phyloP scores from a whole-genome alignment of 106 monocot genomes.

The Amphibolis antarctica region DNA sequence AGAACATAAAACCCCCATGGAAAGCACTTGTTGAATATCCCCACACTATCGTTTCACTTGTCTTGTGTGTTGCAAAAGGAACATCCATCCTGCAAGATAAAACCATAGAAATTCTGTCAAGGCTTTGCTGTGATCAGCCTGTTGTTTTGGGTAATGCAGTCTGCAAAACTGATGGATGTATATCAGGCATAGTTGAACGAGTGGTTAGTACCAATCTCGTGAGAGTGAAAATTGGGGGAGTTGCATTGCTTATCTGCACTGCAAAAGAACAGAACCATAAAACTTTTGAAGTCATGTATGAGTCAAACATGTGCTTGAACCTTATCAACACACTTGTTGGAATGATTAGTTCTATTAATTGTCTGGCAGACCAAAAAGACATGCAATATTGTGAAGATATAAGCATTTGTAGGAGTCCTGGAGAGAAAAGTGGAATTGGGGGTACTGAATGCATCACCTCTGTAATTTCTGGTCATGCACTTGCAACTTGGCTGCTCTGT shows the following conservation, averaged over 20 bases:
- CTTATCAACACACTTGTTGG: conserved; percentile 61
- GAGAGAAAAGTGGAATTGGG: conserved; percentile 21
- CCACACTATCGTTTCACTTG: conserved; percentile 53
- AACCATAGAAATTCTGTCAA: conserved; percentile 79
- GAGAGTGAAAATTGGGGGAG: conserved; percentile 70
- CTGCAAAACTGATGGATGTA: conserved; percentile 42
- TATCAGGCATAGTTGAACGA: conserved; percentile 52
- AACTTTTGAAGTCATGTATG: conserved; percentile 47
- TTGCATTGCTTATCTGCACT: conserved; percentile 79
- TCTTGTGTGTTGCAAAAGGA: conserved; percentile 65
- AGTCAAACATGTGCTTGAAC: conserved; percentile 40
- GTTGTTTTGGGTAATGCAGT: conserved; percentile 43
- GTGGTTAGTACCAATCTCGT: conserved; percentile 46
- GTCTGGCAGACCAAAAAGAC: conserved; percentile 13
- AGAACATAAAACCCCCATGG: conserved; percentile 46
- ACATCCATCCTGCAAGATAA: conserved; percentile 64
- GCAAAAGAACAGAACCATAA: conserved; percentile 46
- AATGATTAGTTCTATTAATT: conserved; percentile 41
- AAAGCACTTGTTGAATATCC: conserved; percentile 59
- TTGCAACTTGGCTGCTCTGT: conserved; percentile 75
- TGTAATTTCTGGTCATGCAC: conserved; percentile 47
- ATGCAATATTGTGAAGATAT: conserved; percentile 40
- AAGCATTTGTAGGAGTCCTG: conserved; percentile 35
- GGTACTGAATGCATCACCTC: conserved; percentile 33
- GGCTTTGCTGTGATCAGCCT: conserved; percentile 56